Base-by-base conservation (phyloP, 2,329 filamentous ascomycete species). In the Coniella lustricola region DNA sequence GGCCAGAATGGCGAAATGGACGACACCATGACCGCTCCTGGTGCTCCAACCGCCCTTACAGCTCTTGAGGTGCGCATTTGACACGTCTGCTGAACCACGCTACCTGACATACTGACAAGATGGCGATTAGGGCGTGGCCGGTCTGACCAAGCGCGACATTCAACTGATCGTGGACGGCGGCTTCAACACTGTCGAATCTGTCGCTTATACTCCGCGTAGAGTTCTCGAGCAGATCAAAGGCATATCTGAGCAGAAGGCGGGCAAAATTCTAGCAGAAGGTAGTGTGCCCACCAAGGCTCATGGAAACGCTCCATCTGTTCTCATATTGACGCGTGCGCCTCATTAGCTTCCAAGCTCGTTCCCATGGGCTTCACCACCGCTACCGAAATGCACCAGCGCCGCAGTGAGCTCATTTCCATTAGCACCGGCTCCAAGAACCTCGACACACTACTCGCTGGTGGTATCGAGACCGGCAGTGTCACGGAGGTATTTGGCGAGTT, bases 361-460 rank as follows among this genome's bases (percentile, higher is more conserved):
- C 93, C 93, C 0, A 95, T 98, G 90, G 93, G 93, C 36, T 98
- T 98, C 65, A 98, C 94, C 1, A 98, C 93, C 0, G 93, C 93
- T 3, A 98, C 93, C 0, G 94, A 98, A 69, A 98, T 98, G 90
- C 94, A 98, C 64, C 88, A 91, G 59, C 85, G 93, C 55, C 83
- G 94, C 66, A 96, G 90, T 67, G 93, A 97, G 68, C 79, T 98
- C 51, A 98, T 98, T 57, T 96, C 90, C 13, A 95, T 98, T 57
- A 96, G 93, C 3, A 98, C 93, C 3, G 93, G 94, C 50, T 97
- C 93, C 8, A 98, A 98, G 70, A 90, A 96, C 62, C 78, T 98
- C 9, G 93, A 98, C 63, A 97, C 93, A 13, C 75, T 98, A 18
- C 79, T 98, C 14, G 93, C 91, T 25, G 93, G 93, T 59, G 93